Base-by-base conservation (phyloP, 2,329 filamentous ascomycete species). In the Talaromyces islandicus region DNA sequence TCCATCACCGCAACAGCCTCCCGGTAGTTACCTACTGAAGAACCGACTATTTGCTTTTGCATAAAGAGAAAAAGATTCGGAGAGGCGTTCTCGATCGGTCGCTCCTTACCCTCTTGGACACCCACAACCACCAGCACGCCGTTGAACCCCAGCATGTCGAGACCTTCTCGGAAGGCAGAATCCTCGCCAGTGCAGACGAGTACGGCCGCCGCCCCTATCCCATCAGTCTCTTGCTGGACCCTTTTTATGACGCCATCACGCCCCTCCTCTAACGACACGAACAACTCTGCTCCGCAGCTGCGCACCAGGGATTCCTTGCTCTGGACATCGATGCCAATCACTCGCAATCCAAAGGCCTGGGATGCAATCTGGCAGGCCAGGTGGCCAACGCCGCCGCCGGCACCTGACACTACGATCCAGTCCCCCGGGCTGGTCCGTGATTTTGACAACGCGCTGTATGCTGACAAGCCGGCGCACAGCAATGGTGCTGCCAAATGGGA, bases 341-440 rank as follows among this genome's bases (percentile, higher is more conserved):
- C 48, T 7, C 56, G 56, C 17, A 52, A 29, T 0, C 48, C 48
- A 19, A 54, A 38, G 2, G 24, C 21, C 4, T 25, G 52, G 7
- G 21, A 25, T 2, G 29, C 50, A 5, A 53, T 27, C 27, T 58
- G 56, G 2, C 41, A 25, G 9, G 30, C 46, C 4, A 58, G 24
- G 29, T 58, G 56, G 3, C 56, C 56, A 17, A 51, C 27, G 12
- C 56, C 56, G 25, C 56, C 56, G 2, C 56, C 56, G 4, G 56
- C 48, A 9, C 56, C 56, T 12, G 43, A 52, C 14, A 58, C 38
- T 17, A 58, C 56, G 1, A 58, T 27, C 46, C 46, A 58, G 14
- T 54, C 21, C 6, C 17, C 43, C 10, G 52, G 27, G 7, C 19
- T 14, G 32, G 24, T 24, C 21, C 17, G n/a, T 19, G 17, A 24